Base-by-base conservation (phyloP, 306 rosid species). In the Canavalia gladiata region DNA sequence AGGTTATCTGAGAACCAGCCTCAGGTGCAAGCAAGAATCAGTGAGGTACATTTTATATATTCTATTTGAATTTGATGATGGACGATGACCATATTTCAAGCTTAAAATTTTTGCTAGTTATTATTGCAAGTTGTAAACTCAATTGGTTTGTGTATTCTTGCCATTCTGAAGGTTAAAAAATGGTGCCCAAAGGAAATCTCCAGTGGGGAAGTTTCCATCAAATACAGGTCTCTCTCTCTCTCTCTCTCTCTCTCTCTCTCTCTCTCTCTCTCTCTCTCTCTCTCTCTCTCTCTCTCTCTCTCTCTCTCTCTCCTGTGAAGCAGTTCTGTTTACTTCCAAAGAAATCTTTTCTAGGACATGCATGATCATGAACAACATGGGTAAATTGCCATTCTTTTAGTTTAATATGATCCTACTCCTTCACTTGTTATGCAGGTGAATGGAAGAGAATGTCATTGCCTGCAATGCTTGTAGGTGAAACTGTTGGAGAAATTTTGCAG, bases 1-100 rank as follows among this genome's bases (percentile, higher is more conserved):
- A 86, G 86, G 81, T 56, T 95, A 95, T 81, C 87, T 95, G 33
- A 90, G 88, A 80, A 91, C 99, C 12, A 93, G 98, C 77, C 97
- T 95, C 73, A 88, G 94, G 83, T 95, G 99, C 83, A 95, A 95
- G 90, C 98, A 95, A 83, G 98, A 95, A 81, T 89, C 99, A 68
- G 66, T 75, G 9, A 91, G 97, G 98, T 89, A 78, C 49, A 6
- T 13, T 18, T 8, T 35, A 80, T 51, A 35, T 55, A 33, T 80
- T 76, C n/a, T 49, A 7, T 30, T 50, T 34, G 2, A 29, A 49
- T 54, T 63, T 60, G 18, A 39, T 18, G 25, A 2, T 65, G 37
- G 31, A 34, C 42, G 63, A 63, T 68, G 3, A 28, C 13, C n/a
- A 43, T 12, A 55, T 57, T 47, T 41, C 6, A 18, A 10, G 41